Evolutionary conservation across 495 filamentous ascomycete genomes (phyloP).

Genomic region (Penicillium manginii): DNA sequence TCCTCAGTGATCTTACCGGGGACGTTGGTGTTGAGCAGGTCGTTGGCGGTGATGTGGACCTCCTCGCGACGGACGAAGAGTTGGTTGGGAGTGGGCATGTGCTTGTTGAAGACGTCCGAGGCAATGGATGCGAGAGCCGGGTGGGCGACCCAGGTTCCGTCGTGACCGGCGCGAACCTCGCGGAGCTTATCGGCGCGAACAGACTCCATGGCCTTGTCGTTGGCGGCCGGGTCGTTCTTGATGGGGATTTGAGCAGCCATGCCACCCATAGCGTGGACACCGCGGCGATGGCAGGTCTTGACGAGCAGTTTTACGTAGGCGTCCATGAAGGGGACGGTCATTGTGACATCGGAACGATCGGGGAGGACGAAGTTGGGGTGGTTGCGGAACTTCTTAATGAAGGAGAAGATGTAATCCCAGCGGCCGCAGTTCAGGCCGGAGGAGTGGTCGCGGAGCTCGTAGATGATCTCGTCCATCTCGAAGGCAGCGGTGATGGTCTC

Average conservation of each 20-base stretch:
- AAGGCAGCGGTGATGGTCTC: slow-evolving; percentile 99
- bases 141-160: slow-evolving; percentile 97
- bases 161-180: slow-evolving; percentile 93
- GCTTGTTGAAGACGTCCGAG: slow-evolving; percentile 92
- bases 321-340: slow-evolving; percentile 99
- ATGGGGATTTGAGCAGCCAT: slow-evolving; percentile 99
- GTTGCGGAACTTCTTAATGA: slow-evolving; percentile 99
- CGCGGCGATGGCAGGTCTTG: slow-evolving; percentile 93
- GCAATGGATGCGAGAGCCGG: slow-evolving; percentile 90
- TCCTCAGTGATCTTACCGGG: slow-evolving; percentile 92
- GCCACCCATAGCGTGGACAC: slow-evolving; percentile 98
- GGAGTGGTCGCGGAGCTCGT: slow-evolving; percentile 96
- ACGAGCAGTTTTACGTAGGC: slow-evolving; percentile 95
- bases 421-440: slow-evolving; percentile 97
- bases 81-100: slow-evolving; percentile 99
- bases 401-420: slow-evolving; percentile 99
- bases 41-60: slow-evolving; percentile 81
- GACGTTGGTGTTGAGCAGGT: slow-evolving; percentile 98
- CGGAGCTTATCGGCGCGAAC: slow-evolving; percentile 96
- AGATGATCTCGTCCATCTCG: slow-evolving; percentile 99
- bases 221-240: slow-evolving; percentile 88
- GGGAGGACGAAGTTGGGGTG: slow-evolving; percentile 92
- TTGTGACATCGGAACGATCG: slow-evolving; percentile 88
- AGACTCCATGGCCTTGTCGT: slow-evolving; percentile 91
- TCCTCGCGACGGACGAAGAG: slow-evolving; percentile 90